These are phyloP conservation scores for Septoria petroselini DNA, from an alignment of 2,329 filamentous ascomycete genomes.

Conservation along the genomic window DNA sequence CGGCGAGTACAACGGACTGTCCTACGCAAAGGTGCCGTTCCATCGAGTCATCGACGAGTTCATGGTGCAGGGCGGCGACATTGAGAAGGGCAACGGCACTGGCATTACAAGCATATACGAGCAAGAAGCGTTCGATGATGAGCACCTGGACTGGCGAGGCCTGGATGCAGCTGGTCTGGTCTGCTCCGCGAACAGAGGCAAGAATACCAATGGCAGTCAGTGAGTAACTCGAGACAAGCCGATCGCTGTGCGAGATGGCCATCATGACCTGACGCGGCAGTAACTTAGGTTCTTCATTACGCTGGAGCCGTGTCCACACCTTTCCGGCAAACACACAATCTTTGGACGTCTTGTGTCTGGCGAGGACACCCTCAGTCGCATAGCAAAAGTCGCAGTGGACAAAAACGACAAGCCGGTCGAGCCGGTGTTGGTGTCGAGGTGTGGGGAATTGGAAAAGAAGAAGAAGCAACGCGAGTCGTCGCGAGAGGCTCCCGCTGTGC, in stretches of 20 bases:
- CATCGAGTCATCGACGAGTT: slow-evolving; percentile 46
- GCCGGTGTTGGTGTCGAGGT: slow-evolving; percentile 39
- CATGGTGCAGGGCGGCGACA: slow-evolving; percentile 47
- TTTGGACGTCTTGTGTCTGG: slow-evolving; percentile 42
- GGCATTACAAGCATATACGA: slow-evolving; percentile 43
- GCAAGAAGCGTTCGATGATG: slow-evolving; percentile 41
- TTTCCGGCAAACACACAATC: slow-evolving; percentile 45
- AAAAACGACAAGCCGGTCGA: slow-evolving; percentile 39
- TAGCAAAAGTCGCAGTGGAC: slow-evolving; percentile 41
- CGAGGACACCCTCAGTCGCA: slow-evolving; percentile 37
- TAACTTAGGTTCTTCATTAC: slow-evolving; percentile 43
- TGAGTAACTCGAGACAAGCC: slow-evolving; percentile 3
- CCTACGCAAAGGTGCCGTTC: slow-evolving; percentile 41
- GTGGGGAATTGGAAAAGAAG: slow-evolving; percentile 42
- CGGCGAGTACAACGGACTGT: slow-evolving; percentile 39
- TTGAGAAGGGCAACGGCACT: slow-evolving; percentile 42
- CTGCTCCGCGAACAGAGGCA: slow-evolving; percentile 44
- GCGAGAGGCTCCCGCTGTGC: slow-evolving; percentile 10
- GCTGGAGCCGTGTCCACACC: slow-evolving; percentile 40
- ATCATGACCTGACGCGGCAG: neutral
- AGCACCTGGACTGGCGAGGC: slow-evolving; percentile 43
- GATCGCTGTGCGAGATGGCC: no score
- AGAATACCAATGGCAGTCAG: slow-evolving; percentile 44
- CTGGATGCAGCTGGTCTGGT: slow-evolving; percentile 43
- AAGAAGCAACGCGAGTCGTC: slow-evolving; percentile 29